Evolutionary conservation across 2,329 filamentous ascomycete genomes (phyloP), one percentile per base, ranked within the genome.

Genomic region (Grosmannia clavigera): DNA sequence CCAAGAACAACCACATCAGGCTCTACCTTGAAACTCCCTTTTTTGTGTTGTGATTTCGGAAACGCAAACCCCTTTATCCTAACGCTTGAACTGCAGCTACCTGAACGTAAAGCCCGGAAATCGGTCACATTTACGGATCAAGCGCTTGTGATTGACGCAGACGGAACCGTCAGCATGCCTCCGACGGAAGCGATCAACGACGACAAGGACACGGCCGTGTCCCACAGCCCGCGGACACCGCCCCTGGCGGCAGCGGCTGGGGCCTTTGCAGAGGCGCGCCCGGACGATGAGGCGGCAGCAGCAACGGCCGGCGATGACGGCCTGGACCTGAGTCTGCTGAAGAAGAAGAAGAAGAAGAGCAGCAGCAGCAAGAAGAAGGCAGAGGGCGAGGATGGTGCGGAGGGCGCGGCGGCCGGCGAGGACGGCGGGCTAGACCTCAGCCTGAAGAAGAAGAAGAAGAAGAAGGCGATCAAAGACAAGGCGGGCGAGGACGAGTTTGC

Each of bases 41-140:
- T 11, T 12, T 35, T 38, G 5, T 54, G 35, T 40, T 16, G 12
- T 40, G 38, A 3, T 16, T 40, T 16, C 14, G 38, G 38, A 12
- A 16, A 16, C 12, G 43, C 19, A 19, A 19, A 46, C 3, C 3
- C 19, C 3, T 46, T 1, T 19, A 43, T 46, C 43, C 43, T 46
- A 46, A 46, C 43, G 10, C n/a, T 19, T 27, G 53, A 2, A 5
- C 38, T 22, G 27, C 60, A 63, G 59, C 58, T 52, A 10, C 27
- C 61, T n/a, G 61, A 64, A 56, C 65, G 65, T 60, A 66, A 65
- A 55, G 40, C 63, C 22, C 64, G 64, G 14, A 96, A 97, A 78
- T 95, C 90, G 55, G 92, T 97, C 70, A 86, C 91, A 65, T 97
- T 97, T 74, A 92, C 87, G 72, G 88, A 94, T 75, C 89, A 90